Percentiles rank a stretch among this genome's conserved stretches.
phyloP scores from a whole-genome alignment of 495 filamentous ascomycete species.

The Corynascus novoguineensis region DNA sequence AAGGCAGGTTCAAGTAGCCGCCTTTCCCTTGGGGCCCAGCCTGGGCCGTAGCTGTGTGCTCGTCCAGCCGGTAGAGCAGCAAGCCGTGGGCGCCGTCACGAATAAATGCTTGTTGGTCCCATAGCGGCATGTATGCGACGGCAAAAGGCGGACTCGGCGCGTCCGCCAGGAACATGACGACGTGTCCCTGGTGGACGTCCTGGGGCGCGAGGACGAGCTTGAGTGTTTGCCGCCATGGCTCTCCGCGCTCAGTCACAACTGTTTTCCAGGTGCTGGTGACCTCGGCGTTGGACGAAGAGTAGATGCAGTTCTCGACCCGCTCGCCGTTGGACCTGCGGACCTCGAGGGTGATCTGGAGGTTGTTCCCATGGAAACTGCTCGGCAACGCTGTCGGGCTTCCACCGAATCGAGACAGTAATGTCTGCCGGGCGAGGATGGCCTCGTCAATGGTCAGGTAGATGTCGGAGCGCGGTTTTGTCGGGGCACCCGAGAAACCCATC shows the following conservation, averaged over 20 bases:
- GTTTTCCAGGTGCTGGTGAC: conserved; percentile 82
- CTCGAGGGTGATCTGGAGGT: conserved; percentile 85
- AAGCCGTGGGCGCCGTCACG: conserved; percentile 78
- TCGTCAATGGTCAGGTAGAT: conserved; percentile 86
- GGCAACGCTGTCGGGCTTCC: conserved; percentile 68
- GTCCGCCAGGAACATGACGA: conserved; percentile 84
- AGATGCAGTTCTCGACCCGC: conserved; percentile 80
- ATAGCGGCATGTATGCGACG: conserved; percentile 86
- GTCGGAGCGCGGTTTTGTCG: conserved; percentile 79
- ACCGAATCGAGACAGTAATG: conserved; percentile 72
- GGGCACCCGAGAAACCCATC: conserved; percentile 93
- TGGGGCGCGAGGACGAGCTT: conserved; percentile 72
- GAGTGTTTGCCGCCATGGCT: conserved; percentile 82
- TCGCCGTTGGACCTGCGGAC: conserved; percentile 72
- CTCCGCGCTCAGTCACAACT: conserved; percentile 67
- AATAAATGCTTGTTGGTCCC: conserved; percentile 88
- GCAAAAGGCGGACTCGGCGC: conserved; percentile 82
- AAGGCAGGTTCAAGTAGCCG: conserved; percentile 79
- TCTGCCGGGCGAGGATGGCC: conserved; percentile 67
- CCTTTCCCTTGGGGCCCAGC: conserved; percentile 57
- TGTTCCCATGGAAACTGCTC: conserved; percentile 54
- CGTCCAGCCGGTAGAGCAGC: conserved; percentile 83
- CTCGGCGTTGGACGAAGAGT: conserved; percentile 69
- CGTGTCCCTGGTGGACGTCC: conserved; percentile 76
- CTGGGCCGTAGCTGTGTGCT: conserved; percentile 57